phyloP scores from a whole-genome alignment of 768 basidiomycete genomes.

The Bullera alba region DNA sequence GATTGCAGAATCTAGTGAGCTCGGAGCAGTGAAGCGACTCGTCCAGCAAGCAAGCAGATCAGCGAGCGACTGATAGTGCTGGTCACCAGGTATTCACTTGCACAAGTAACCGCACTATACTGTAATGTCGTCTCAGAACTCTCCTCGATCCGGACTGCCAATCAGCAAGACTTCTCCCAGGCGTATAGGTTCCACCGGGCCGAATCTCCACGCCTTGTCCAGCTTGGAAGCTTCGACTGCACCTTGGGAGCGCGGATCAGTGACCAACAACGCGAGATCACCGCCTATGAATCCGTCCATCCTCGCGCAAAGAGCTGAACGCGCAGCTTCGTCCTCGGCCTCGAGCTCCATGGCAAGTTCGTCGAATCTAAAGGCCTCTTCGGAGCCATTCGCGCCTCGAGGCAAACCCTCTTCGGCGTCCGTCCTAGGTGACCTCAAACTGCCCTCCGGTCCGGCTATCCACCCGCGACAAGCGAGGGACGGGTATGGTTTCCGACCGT shows the following conservation, averaged over 20 bases:
- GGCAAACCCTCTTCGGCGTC: slow-evolving; percentile 4
- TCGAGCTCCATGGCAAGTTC: too few relatives aligned
- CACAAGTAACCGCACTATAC: too few relatives aligned
- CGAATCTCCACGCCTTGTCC: slow-evolving; percentile 27
- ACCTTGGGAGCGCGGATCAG: slow-evolving; percentile 41
- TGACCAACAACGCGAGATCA: slow-evolving; percentile 27
- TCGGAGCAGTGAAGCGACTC: too few relatives aligned
- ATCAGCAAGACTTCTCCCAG: not conserved
- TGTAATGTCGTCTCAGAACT: too few relatives aligned
- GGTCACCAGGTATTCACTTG: too few relatives aligned
- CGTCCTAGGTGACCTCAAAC: not conserved
- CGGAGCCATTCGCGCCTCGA: slow-evolving; percentile 2
- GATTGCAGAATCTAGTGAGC: too few relatives aligned
- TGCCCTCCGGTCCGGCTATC: slow-evolving; percentile 7
- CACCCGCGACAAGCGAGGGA: slow-evolving; percentile 50
- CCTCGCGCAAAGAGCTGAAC: not conserved
- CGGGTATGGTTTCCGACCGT: slow-evolving; percentile 75
- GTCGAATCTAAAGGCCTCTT: not conserved
- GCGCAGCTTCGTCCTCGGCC: not conserved
- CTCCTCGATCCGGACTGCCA: not conserved
- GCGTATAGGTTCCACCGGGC: slow-evolving; percentile 5
- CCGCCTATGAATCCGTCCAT: slow-evolving; percentile 14
- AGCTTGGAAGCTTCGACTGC: slow-evolving; percentile 39
- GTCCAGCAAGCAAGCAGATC: too few relatives aligned
- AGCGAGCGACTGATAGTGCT: too few relatives aligned